phyloP scores from a whole-genome alignment of 1,139 yeast genomes.

The Suhomyces bolitotheri region DNA sequence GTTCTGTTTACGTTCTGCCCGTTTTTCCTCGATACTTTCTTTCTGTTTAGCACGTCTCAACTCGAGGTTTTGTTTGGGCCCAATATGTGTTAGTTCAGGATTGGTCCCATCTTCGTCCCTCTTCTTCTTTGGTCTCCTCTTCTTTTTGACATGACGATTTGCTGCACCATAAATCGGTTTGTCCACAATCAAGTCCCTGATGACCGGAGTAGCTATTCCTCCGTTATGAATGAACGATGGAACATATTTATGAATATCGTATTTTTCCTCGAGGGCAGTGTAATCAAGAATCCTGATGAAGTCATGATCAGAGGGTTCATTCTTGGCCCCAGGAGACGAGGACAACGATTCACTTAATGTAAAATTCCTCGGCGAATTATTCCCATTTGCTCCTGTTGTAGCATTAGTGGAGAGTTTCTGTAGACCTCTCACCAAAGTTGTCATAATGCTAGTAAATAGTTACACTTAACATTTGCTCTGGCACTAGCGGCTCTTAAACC shows the following conservation, averaged over 20 bases:
- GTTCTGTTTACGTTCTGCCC: neutral
- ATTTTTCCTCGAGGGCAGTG: conserved; percentile 37
- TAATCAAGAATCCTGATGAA: conserved; percentile 33
- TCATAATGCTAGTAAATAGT: conserved; percentile 6
- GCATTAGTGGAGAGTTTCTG: conserved; percentile 13
- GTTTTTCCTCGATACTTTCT: neutral
- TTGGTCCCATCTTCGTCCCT: conserved; percentile 1
- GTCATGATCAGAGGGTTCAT: conserved; percentile 18
- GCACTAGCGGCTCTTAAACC: conserved; percentile 5
- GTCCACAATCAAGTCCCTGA: conserved; percentile 35
- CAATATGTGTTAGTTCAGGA: conserved; percentile 4
- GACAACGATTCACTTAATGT: conserved; percentile 2
- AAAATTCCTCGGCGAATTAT: neutral
- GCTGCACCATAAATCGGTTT: conserved; percentile 46
- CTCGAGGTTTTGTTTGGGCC: conserved; percentile 7
- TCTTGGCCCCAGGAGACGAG: conserved; percentile 3
- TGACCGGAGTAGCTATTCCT: conserved; percentile 38
- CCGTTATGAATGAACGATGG: conserved; percentile 45
- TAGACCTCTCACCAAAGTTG: conserved; percentile 16
- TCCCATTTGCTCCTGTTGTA: neutral
- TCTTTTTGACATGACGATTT: conserved; percentile 35
- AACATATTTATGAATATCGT: conserved; percentile 40
- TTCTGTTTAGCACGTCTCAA: neutral
- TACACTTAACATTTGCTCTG: neutral
- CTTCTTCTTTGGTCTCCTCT: conserved; percentile 15